A percentile compares a stretch with the other conserved stretches of the same genome.
Conservation (phyloP, 2,329 filamentous ascomycete species). For the Akanthomyces lecanii region DNA sequence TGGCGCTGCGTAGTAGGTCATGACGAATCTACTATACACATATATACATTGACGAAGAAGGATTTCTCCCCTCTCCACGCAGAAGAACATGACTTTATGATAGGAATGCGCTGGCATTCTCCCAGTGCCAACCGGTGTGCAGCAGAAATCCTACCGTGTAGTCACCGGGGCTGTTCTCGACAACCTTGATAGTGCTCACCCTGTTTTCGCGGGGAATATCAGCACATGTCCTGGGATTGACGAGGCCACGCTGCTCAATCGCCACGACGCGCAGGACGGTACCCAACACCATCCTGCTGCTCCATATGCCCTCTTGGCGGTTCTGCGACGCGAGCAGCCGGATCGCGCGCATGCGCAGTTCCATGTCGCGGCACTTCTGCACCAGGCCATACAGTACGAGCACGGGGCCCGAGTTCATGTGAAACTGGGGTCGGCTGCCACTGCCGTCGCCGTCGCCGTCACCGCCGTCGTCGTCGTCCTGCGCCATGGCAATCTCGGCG, state of each 20-base stretch:
- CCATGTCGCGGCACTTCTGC: constrained; percentile 13
- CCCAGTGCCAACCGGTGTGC: constrained; percentile 7
- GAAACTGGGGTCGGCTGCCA: background rate
- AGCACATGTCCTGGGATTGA: background rate
- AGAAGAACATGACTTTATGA: background rate
- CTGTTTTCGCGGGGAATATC: constrained; percentile 15
- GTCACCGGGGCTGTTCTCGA: background rate
- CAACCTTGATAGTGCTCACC: constrained; percentile 7
- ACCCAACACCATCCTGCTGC: constrained; percentile 5
- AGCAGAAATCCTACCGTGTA: constrained; percentile 14
- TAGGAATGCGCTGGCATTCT: constrained; percentile 6
- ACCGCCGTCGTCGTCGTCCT: background rate
- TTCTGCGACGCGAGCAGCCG: constrained; percentile 7
- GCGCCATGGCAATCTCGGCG: constrained; percentile 9
- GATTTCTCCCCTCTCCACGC: background rate
- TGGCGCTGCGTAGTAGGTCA: background rate
- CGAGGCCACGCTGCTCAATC: constrained; percentile 3
- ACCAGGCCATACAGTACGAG: constrained; percentile 8
- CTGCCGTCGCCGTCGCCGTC: background rate
- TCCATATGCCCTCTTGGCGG: constrained; percentile 16
- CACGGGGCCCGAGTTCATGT: constrained; percentile 15
- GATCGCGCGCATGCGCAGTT: constrained; percentile 3
- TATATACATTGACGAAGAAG: background rate
- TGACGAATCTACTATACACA: background rate
- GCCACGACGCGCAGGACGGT: constrained; percentile 3